Evolutionary conservation across 2,329 filamentous ascomycete genomes (phyloP), one percentile per base, ranked within the genome.

Genomic region (Grosmannia serpens): DNA sequence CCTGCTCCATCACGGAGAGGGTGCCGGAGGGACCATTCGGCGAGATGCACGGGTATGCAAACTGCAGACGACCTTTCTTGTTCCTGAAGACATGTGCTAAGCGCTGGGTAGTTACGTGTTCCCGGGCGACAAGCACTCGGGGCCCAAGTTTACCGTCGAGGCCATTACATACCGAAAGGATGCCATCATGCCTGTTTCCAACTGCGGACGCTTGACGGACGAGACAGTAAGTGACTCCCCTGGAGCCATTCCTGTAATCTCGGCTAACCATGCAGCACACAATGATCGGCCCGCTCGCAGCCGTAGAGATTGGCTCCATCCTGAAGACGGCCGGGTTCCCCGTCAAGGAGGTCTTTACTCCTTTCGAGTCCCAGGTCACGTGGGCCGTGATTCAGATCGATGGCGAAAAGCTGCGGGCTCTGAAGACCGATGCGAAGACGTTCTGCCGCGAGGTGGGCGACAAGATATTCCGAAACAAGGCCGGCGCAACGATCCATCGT

Each of bases 301-400:
- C 76, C 0, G 75, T 74, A 2, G 71, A 77, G 59, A 73, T 78
- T 9, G 66, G 68, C 7, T 64, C 69, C 4, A 59, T 74, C n/a
- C 71, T 66, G 55, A 68, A 73, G 59, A 63, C 67, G 10, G 60
- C 67, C 9, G 69, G 66, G 1, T 66, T 80, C 1, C 77, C 77
- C 0, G 68, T 80, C 55, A 72, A 63, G 4, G 73, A 78, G 17
- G 71, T 71, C 1, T 76, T 72, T 60, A 61, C 75, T 0, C 75
- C 74, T 0, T 74, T 77, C 53, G 74, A 77, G 60, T 70, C 74
- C 0, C 74, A 77, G 58, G 75, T 74, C 0, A 78, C 73, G 0
- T 80, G 77, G 77, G 70, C 71, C 0, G 75, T 69, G 0, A 63
- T 86, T 64, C 76, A 83, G 60, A 76, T 84, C 26, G 82, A 86